phyloP scores from a whole-genome alignment of 192 early-diverging fungal species.

The Coemansia sp. region DNA sequence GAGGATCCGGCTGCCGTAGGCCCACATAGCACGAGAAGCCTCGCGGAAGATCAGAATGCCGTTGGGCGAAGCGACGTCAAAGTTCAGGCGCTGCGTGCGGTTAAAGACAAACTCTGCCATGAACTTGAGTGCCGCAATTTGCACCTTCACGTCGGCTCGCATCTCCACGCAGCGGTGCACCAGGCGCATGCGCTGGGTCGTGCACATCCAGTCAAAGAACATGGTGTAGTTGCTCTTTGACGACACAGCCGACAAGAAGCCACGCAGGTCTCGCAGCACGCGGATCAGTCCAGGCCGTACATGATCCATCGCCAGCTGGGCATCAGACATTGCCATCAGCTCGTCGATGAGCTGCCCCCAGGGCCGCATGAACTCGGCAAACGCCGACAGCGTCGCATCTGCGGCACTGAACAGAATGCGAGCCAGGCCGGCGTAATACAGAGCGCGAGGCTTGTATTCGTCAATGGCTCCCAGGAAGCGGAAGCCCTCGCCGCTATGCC shows the following conservation, averaged over 20 bases:
- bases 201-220: constrained; percentile 89
- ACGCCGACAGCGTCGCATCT: constrained; percentile 59
- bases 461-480: constrained; percentile 64
- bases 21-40: constrained; percentile 65
- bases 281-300: constrained; percentile 54
- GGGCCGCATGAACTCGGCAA: constrained; percentile 72
- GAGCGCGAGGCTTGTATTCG: constrained; percentile 62
- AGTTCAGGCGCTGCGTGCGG: constrained; percentile 72
- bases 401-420: constrained; percentile 69
- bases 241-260: constrained; percentile 69
- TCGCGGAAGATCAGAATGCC: constrained; percentile 90
- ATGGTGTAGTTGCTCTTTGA: constrained; percentile 59
- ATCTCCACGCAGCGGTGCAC: constrained; percentile 68
- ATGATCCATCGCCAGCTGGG: constrained; percentile 57
- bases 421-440: constrained; percentile 79
- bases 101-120: constrained; percentile 82
- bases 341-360: constrained; percentile 60
- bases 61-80: constrained; percentile 83
- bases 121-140: constrained; percentile 75
- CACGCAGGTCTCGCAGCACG: constrained; percentile 74
- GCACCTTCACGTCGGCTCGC: constrained; percentile 55
- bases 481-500: constrained; percentile 72
- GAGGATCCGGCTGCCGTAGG: constrained; percentile 55
- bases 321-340: constrained; percentile 55
- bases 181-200: constrained; percentile 60